Evolutionary conservation across 2,329 filamentous ascomycete genomes (phyloP).

Genomic region (Lithohypha guttulata): DNA sequence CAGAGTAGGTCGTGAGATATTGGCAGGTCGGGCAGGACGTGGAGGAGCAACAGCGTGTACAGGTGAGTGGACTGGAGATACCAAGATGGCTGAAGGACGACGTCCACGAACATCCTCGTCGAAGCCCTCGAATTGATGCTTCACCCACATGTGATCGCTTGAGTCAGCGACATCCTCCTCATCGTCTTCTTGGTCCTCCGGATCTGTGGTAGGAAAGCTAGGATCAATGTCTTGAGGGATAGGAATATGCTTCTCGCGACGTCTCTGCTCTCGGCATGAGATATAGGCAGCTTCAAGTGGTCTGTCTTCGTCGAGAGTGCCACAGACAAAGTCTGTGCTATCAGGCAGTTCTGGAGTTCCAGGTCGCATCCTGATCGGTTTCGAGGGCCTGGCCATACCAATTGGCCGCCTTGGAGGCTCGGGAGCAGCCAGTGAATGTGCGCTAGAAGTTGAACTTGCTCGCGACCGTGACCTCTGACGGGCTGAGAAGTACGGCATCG

Average conservation of each 20-base stretch:
- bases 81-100: conserved; percentile 34
- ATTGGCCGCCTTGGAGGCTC: conserved; percentile 18
- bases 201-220: conserved; percentile 90
- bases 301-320: conserved; percentile 89
- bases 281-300: conserved; percentile 91
- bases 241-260: conserved; percentile 66
- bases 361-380: conserved; percentile 46
- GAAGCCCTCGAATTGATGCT: conserved; percentile 59
- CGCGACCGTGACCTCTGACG: conserved; percentile 34
- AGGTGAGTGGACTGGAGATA: conserved; percentile 49
- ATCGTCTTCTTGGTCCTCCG: conserved; percentile 72
- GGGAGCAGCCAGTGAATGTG: conserved; percentile 8
- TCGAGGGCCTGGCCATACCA: conserved; percentile 6
- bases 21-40: conserved; percentile 25
- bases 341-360: conserved; percentile 78
- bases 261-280: conserved; percentile 68
- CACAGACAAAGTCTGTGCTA: conserved; percentile 98
- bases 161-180: conserved; percentile 52
- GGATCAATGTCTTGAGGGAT: conserved; percentile 97
- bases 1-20: conserved; percentile 31
- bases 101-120: conserved; percentile 41
- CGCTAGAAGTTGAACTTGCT: conserved; percentile 41
- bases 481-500: conserved; percentile 36
- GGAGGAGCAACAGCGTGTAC: conserved; percentile 47
- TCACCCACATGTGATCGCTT: conserved; percentile 49